Evolutionary conservation across 805 yeast species (phyloP).

Genomic region (Barnettozyma pratensis): DNA sequence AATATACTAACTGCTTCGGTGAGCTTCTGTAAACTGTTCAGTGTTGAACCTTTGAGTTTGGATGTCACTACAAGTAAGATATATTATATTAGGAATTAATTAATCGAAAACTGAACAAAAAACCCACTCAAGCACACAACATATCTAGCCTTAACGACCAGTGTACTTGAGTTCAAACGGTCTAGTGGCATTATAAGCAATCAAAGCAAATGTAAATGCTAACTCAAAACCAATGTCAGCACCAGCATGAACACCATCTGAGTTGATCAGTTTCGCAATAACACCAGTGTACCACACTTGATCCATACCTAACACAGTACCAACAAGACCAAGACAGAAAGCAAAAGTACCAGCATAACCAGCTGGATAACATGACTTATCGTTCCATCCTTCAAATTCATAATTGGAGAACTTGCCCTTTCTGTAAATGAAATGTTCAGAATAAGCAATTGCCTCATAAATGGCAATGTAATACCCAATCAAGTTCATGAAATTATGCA

Average conservation of each 20-base stretch:
- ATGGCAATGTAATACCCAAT: slow-evolving; percentile 90
- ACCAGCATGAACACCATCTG: slow-evolving; percentile 35
- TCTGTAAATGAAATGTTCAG: slow-evolving; percentile 81
- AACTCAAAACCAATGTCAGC: slow-evolving; percentile 89
- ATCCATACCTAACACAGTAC: slow-evolving; percentile 82
- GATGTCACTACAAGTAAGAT: too few species aligned
- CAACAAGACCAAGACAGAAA: slow-evolving; percentile 78
- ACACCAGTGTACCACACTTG: slow-evolving; percentile 83
- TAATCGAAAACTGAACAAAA: too few species aligned
- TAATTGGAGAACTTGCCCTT: slow-evolving; percentile 58
- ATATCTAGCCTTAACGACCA: slow-evolving; percentile 31
- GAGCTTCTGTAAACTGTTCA: too few species aligned
- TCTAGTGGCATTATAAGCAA: slow-evolving; percentile 56
- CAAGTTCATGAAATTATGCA: slow-evolving; percentile 85
- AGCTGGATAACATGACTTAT: slow-evolving; percentile 55
- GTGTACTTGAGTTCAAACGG: slow-evolving; percentile 65
- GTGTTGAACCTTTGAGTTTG: too few species aligned
- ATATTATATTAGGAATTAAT: too few species aligned
- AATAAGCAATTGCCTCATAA: slow-evolving; percentile 67
- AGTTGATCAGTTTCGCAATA: slow-evolving; percentile 58
- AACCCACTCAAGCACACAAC: too few species aligned
- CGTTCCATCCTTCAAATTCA: slow-evolving; percentile 56
- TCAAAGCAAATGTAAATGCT: slow-evolving; percentile 60
- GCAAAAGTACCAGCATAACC: slow-evolving; percentile 78
- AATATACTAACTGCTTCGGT: too few species aligned